Evolutionary conservation across 2,329 filamentous ascomycete genomes (phyloP), one percentile per base, ranked within the genome.

Genomic region (Colletotrichum horii): DNA sequence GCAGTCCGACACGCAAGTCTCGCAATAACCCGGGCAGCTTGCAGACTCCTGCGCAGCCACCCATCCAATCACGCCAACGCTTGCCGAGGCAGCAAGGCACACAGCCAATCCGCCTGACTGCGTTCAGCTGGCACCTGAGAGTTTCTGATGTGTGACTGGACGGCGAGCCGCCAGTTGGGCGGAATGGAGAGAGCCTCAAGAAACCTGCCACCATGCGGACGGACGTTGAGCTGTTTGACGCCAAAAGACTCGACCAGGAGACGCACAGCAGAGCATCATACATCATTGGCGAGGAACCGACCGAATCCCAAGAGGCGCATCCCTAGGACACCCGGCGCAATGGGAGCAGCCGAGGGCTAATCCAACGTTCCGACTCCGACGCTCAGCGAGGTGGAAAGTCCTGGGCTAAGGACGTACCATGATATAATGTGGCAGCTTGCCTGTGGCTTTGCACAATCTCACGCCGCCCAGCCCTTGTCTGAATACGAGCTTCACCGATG

Each of bases 41-140:
- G 19, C 43, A 43, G 19, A 24, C 34, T 60, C 66, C 52, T 58
- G 66, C 66, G 22, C 19, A 58, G 66, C 22, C 66, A 38, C n/a
- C 14, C 24, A 52, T 16, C 72, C 68, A 72, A 72, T 66, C 68
- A 56, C 32, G 68, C 36, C 38, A 26, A 28, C 15, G 30, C 30
- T 38, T 58, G 58, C 36, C 16, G 58, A 66, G 72, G 61, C 68
- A 61, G 69, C 69, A 38, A 75, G 69, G 73, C 73, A 75, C 30
- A 72, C 71, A 30, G 66, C 66, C 56, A 65, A 43, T 43, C 32
- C 43, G 38, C 52, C 56, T 64, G 32, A 43, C 71, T 55, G 19
- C 28, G 70, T 30, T 56, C 64, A 73, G 56, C 71, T 69, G 56
- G 55, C 12, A 19, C 48, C 8, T 19, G 15, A 58, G 22, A 15